Conservation (phyloP, 1,139 yeast species). For the Kurtzmaniella natalensis region DNA sequence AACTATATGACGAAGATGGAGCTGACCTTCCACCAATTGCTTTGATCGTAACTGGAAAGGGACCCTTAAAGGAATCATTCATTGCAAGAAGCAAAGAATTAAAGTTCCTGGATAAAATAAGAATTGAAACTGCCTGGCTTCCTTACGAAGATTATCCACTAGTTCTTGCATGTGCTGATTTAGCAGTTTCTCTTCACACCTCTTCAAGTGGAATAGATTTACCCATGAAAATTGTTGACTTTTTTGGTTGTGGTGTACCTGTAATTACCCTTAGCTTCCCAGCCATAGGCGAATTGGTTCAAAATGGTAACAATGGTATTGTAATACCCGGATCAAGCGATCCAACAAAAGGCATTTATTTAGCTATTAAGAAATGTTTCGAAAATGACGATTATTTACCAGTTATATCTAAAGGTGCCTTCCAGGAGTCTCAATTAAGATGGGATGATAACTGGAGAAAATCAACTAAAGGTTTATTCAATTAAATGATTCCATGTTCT, state of each 20-base stretch:
- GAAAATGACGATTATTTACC: constrained; percentile 29
- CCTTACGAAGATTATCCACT: constrained; percentile 75
- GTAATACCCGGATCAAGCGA: constrained; percentile 29
- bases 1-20: constrained; percentile 44
- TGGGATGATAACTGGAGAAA: constrained; percentile 78
- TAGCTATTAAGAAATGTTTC: constrained; percentile 43
- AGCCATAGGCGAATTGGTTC: constrained; percentile 63
- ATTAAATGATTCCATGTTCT: constrained; percentile 1
- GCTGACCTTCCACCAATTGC: constrained; percentile 44
- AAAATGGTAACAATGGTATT: constrained; percentile 42
- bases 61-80: constrained; percentile 64
- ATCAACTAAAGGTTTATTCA: constrained; percentile 15
- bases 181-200: constrained; percentile 85
- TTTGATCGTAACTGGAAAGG: constrained; percentile 88
- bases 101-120: constrained; percentile 42
- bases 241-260: constrained; percentile 95
- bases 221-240: constrained; percentile 96
- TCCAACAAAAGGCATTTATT: constrained; percentile 30
- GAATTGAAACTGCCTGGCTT: constrained; percentile 71
- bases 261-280: constrained; percentile 75
- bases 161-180: constrained; percentile 70
- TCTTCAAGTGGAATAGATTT: constrained; percentile 92
- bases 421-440: constrained; percentile 56
- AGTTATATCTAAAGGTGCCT: constrained; percentile 62
- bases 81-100: constrained; percentile 40